These are phyloP conservation scores for Gracilaria gracilis DNA, from an alignment of 23 red algal species.

Conservation along the genomic window DNA sequence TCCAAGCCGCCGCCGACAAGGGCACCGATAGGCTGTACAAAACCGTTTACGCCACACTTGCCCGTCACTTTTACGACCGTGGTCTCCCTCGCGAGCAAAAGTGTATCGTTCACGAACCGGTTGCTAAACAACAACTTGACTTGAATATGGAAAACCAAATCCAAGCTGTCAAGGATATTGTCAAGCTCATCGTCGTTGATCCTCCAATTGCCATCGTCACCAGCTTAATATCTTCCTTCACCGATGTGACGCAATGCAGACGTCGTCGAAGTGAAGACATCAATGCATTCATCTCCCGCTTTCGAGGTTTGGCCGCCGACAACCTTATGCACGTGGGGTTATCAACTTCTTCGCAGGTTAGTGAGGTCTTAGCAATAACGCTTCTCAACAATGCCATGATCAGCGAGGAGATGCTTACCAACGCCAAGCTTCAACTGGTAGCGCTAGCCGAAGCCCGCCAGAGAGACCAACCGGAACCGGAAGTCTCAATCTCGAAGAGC, in stretches of 20 bases:
- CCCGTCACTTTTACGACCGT: too few species aligned
- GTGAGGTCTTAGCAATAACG: slow-evolving; percentile 1
- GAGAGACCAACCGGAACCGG: neutral
- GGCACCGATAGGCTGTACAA: too few species aligned
- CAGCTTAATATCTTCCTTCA: neutral
- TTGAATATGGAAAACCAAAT: neutral
- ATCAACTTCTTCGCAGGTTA: slow-evolving; percentile 19
- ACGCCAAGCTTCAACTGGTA: slow-evolving; percentile 31
- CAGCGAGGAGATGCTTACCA: slow-evolving; percentile 27
- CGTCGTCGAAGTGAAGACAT: neutral
- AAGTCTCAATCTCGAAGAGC: neutral
- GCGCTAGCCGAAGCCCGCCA: slow-evolving; percentile 15
- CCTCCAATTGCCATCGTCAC: neutral
- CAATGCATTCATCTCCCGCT: neutral
- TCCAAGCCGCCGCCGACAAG: too few species aligned
- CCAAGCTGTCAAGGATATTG: neutral
- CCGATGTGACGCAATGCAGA: neutral
- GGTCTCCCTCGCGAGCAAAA: too few species aligned
- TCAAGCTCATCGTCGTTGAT: neutral
- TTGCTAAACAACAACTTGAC: neutral
- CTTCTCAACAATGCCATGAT: slow-evolving; percentile 21
- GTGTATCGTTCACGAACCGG: too few species aligned
- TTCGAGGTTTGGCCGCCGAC: slow-evolving; percentile 5
- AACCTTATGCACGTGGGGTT: neutral
- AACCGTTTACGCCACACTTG: too few species aligned